Percentiles rank a stretch among this genome's conserved stretches.
phyloP scores from a whole-genome alignment of 2,329 filamentous ascomycete genomes.

The Aspergillus pseudoterreus region DNA sequence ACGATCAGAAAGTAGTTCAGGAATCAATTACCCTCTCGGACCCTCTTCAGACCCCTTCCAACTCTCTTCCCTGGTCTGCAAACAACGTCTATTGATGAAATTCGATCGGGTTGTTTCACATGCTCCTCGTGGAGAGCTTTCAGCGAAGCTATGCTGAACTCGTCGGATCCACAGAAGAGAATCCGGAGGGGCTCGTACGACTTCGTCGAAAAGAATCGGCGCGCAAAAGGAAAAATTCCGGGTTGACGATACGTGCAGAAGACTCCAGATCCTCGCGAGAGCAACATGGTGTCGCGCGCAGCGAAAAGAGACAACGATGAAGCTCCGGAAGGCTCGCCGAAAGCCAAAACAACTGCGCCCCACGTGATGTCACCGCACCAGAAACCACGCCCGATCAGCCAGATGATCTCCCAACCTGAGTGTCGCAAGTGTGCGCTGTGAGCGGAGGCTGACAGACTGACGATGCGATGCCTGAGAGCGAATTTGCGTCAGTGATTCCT shows the following conservation, averaged over 20 bases:
- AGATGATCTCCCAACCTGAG: conserved; percentile 2
- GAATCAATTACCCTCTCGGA: conserved; percentile 58
- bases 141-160: conserved; percentile 79
- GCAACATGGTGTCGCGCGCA: conserved; percentile 20
- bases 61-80: conserved; percentile 73
- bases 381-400: conserved; percentile 15
- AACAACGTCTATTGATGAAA: conserved; percentile 80
- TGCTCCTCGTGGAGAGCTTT: conserved; percentile 64
- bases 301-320: neutral
- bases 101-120: conserved; percentile 47
- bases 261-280: conserved; percentile 16
- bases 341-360: conserved; percentile 8
- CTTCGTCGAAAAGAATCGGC: conserved; percentile 28
- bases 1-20: neutral
- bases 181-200: conserved; percentile 64
- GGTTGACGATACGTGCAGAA: too few relatives aligned
- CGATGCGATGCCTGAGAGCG: conserved; percentile 39
- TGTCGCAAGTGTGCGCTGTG: conserved; percentile 13
- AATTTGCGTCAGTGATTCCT: conserved; percentile 54
- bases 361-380: conserved; percentile 34
- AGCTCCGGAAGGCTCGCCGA: conserved; percentile 9
- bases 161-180: conserved; percentile 90
- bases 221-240: conserved; percentile 3
- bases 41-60: conserved; percentile 68
- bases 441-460: conserved; percentile 10